Base-by-base conservation (phyloP, 345 rosid species). In the Lepidium africanum region DNA sequence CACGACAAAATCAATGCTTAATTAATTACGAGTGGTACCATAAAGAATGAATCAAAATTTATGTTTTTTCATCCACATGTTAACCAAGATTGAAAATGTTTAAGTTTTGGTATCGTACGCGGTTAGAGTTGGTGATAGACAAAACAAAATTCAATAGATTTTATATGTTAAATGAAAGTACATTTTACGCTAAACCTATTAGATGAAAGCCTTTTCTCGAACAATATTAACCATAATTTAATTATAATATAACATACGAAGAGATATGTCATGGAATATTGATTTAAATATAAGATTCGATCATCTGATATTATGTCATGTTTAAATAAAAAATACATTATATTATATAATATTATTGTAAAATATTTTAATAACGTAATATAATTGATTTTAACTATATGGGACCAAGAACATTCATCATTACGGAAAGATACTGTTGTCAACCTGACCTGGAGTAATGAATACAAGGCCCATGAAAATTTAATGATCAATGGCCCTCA, bases 71-170 rank as follows among this genome's bases (percentile, higher is more conserved):
- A 14, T 6, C 37, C 55, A 0, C 39, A 37, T 12, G 49, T 16
- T 25, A 25, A 57, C 15, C 8, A 56, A 35, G 25, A 46, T 23
- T 57, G 55, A 35, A 11, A 4, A 7, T 57, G 41, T 67, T 21
- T 9, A 19, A 46, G 58, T 23, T 69, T 60, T 50, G 53, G 67
- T 60, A 51, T 32, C 61, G 53, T 45, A 70, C 74, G 9, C 52
- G 59, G 25, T 69, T 59, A 51, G 67, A 70, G 45, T 60, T 60
- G 67, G 67, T 60, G 3, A 15, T 32, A 9, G 35, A 32, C 16
- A 47, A 35, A 2, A 32, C 25, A 47, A 27, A 30, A 50, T 30
- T 27, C 35, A 11, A 9, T 40, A n/a, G 23, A 25, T 38, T 2
- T 13, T 19, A 19, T 48, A 48, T 16, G 69, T 40, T 69, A 48